Conservation (phyloP, 1,139 yeast genomes). For the Magnusiomyces suaveolens region DNA sequence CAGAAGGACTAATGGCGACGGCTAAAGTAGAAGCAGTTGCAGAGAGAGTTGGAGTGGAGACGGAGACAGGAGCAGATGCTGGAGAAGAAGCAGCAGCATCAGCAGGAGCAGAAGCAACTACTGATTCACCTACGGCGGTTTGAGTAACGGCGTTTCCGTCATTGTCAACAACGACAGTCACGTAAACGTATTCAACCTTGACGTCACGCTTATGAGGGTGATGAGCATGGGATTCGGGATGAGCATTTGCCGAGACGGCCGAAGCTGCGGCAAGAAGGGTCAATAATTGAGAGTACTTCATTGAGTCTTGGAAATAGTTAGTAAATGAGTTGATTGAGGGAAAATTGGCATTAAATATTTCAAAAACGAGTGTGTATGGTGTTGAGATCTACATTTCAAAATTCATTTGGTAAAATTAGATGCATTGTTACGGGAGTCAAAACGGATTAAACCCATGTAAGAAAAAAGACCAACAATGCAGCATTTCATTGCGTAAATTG, state of each 20-base stretch:
- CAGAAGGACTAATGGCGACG: slow-evolving; percentile 18
- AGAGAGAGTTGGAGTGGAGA: slow-evolving; percentile 20
- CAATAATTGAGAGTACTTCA: slow-evolving; percentile 4
- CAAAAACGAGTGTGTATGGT: too few species aligned
- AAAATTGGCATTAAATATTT: too few species aligned
- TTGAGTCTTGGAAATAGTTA: too few species aligned
- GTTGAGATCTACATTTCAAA: too few species aligned
- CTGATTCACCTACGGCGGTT: slow-evolving; percentile 18
- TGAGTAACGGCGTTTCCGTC: slow-evolving; percentile 42
- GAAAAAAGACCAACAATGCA: too few species aligned
- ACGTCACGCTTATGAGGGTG: slow-evolving; percentile 53
- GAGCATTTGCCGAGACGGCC: background rate
- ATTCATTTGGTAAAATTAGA: too few species aligned
- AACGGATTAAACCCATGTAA: too few species aligned
- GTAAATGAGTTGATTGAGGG: too few species aligned
- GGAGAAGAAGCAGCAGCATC: slow-evolving; percentile 28
- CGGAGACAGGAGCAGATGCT: slow-evolving; percentile 22
- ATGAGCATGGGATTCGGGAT: slow-evolving; percentile 39
- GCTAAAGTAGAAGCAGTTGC: slow-evolving; percentile 23
- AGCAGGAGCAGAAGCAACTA: slow-evolving; percentile 19
- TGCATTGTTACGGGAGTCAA: too few species aligned
- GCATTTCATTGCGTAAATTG: too few species aligned
- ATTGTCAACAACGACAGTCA: slow-evolving; percentile 64
- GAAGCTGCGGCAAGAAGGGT: background rate
- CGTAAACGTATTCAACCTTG: slow-evolving; percentile 74